These are phyloP conservation scores for Heterobasidion irregulare DNA, from an alignment of 1,284 basidiomycete genomes.

Conservation along the genomic window DNA sequence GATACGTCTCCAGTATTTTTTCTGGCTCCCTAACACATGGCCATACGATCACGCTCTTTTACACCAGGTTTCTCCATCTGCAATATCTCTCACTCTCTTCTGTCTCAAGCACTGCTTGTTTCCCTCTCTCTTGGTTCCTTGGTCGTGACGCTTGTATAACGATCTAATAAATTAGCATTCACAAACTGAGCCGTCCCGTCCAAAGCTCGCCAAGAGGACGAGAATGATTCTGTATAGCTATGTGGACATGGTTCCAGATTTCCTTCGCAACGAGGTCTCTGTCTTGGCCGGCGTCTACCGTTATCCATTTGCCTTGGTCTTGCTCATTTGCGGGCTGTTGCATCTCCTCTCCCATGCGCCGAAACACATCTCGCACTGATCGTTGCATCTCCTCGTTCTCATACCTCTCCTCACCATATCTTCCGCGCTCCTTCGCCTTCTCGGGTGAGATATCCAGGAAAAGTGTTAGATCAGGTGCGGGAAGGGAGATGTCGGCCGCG, in stretches of 20 bases:
- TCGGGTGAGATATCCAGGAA: conserved; percentile 83
- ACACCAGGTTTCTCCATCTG: background rate
- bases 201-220: conserved; percentile 35
- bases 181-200: conserved; percentile 12
- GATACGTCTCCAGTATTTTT: background rate
- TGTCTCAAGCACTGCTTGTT: too few species aligned
- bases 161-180: background rate
- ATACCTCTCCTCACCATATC: conserved; percentile 88
- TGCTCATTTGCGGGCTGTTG: conserved; percentile 15
- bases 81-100: background rate
- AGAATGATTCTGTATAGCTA: conserved; percentile 28
- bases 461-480: conserved; percentile 81
- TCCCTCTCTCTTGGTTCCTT: background rate
- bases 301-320: conserved; percentile 36
- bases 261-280: conserved; percentile 49
- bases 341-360: conserved; percentile 50
- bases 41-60: background rate
- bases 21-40: background rate
- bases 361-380: conserved; percentile 60
- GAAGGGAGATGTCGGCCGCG: conserved; percentile 79
- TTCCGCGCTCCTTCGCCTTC: conserved; percentile 66
- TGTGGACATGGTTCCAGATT: conserved; percentile 46
- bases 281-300: conserved; percentile 56
- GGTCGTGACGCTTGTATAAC: background rate
- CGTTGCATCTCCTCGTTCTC: conserved; percentile 75